Evolutionary conservation across 192 early-diverging fungal species (phyloP), one percentile per base, ranked within the genome.

Genomic region (Mortierella hygrophila): DNA sequence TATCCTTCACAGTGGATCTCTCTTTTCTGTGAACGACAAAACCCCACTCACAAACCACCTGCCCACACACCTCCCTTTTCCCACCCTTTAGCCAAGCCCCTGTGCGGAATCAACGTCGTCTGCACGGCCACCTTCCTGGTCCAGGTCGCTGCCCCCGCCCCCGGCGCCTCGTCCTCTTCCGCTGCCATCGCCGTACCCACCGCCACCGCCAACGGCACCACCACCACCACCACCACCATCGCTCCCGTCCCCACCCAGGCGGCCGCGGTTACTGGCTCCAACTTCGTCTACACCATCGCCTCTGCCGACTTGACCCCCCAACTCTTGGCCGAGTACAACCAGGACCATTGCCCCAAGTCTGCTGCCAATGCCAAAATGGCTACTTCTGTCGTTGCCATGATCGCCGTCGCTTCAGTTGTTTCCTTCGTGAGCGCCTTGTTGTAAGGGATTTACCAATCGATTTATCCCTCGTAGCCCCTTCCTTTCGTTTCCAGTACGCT

Each of bases 41-140:
- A 0, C 4, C 20, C 20, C 18, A 20, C 49, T 52, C 49, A 49
- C 18, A 49, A 10, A 65, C n/a, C 60, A 65, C 57, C 1, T 63
- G 2, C 1, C 11, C 26, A 29, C 10, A 29, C 10, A 13, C 32
- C 32, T 65, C 60, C 60, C n/a, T 21, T 6, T 55, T 6, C 5
- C 2, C n/a, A 9, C 29, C 3, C 49, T 38, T n/a, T 18, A 85
- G 83, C 75, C 54, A 68, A 80, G 44, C 74, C 78, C 40, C 49
- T 85, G n/a, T 85, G 83, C 75, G 52, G 44, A 5, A 8, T 32
- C 35, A 85, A 85, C 4, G 78, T 85, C 18, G 40, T 73, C 29
- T 85, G 83, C 75, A 46, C 60, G 35, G 82, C 82, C 54, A 72
- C 78, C 15, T 85, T 85, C 78, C 44, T 78, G 44, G 10, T 40